These are phyloP conservation scores for Brassica nigra DNA, from an alignment of 345 rosid genomes.

Conservation along the genomic window DNA sequence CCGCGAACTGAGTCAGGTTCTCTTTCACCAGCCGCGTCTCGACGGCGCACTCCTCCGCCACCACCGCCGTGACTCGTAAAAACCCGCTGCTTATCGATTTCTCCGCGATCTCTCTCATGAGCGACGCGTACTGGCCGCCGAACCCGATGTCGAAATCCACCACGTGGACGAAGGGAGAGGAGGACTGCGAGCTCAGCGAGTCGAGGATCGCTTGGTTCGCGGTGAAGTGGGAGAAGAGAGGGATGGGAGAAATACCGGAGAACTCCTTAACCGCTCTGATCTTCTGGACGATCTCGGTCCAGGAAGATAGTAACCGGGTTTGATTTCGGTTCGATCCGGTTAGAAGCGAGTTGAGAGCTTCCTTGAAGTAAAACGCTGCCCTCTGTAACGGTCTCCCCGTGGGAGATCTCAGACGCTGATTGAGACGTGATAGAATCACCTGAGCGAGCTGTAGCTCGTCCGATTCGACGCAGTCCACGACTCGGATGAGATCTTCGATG, in stretches of 20 bases:
- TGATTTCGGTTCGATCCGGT: slow-evolving; percentile 48
- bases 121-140: slow-evolving; percentile 90
- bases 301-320: slow-evolving; percentile 50
- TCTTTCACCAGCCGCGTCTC: slow-evolving; percentile 78
- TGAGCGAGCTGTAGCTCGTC: slow-evolving; percentile 77
- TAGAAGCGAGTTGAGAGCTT: slow-evolving; percentile 69
- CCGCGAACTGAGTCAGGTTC: slow-evolving; percentile 73
- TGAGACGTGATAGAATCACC: slow-evolving; percentile 76
- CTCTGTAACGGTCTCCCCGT: slow-evolving; percentile 76
- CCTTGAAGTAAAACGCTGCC: slow-evolving; percentile 89
- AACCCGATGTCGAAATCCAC: slow-evolving; percentile 92
- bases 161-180: slow-evolving; percentile 67
- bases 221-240: slow-evolving; percentile 89
- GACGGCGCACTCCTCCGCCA: slow-evolving; percentile 64
- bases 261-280: slow-evolving; percentile 71
- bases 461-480: slow-evolving; percentile 78
- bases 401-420: slow-evolving; percentile 60
- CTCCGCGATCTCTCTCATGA: slow-evolving; percentile 78
- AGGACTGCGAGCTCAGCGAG: slow-evolving; percentile 49
- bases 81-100: slow-evolving; percentile 48
- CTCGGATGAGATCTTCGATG: slow-evolving; percentile 78
- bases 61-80: slow-evolving; percentile 78
- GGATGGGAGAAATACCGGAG: slow-evolving; percentile 78
- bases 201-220: slow-evolving; percentile 87
- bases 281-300: slow-evolving; percentile 74